Evolutionary conservation across 768 basidiomycete genomes (phyloP).

Genomic region (Termitomyces sp.): DNA sequence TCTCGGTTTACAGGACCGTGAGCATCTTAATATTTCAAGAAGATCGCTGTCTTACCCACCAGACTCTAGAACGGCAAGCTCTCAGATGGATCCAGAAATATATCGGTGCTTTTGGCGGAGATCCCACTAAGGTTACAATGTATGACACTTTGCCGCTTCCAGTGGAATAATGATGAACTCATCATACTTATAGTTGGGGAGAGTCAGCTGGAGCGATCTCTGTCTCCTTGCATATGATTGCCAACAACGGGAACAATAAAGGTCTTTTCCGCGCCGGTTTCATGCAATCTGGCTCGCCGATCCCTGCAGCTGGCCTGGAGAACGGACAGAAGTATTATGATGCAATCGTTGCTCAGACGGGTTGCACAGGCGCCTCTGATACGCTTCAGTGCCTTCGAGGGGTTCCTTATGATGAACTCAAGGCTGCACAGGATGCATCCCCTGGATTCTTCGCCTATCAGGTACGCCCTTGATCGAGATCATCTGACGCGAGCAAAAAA

Average conservation of each 20-base stretch:
- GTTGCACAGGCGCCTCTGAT: constrained; percentile 32
- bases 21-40: constrained; percentile 10
- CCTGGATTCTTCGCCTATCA: constrained; percentile 39
- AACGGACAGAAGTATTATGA: constrained; percentile 43
- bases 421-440: constrained; percentile 35
- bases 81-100: constrained; percentile 60
- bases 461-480: constrained; percentile 26
- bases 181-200: constrained; percentile 37
- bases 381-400: constrained; percentile 39
- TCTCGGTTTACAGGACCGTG: constrained; percentile 55
- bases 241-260: constrained; percentile 37
- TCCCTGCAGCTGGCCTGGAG: constrained; percentile 39
- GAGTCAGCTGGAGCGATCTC: constrained; percentile 55
- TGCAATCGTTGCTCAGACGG: constrained; percentile 32
- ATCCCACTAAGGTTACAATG: constrained; percentile 48
- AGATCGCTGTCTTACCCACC: not conserved
- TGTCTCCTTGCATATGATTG: constrained; percentile 43
- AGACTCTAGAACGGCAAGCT: constrained; percentile 12
- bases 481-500: too few species aligned
- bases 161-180: not conserved
- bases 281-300: constrained; percentile 45
- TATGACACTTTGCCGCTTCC: constrained; percentile 15
- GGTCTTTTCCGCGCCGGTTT: constrained; percentile 45
- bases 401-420: constrained; percentile 30
- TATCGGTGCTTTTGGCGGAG: constrained; percentile 55